Conservation (phyloP, 441 rosid species). For the Euphorbia schlechtendalii region DNA sequence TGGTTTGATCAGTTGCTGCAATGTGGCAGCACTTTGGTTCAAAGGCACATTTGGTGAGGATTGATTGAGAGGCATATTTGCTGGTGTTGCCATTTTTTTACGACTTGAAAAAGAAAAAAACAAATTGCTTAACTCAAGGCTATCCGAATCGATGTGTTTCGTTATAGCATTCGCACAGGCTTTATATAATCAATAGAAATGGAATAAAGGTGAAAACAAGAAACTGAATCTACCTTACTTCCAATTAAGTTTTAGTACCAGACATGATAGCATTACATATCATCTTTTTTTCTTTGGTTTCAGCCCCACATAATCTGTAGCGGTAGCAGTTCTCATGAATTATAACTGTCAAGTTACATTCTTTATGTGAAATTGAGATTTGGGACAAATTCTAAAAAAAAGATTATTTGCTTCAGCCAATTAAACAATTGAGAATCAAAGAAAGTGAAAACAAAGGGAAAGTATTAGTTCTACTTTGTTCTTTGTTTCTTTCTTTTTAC, state of each 20-base stretch:
- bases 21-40: not conserved
- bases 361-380: constrained; percentile 1
- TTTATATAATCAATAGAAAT: constrained; percentile 25
- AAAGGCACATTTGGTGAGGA: not conserved
- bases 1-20: not conserved
- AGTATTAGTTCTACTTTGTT: not conserved
- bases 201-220: constrained; percentile 9
- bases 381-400: constrained; percentile 4
- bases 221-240: constrained; percentile 66
- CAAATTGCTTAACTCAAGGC: not conserved
- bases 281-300: not conserved
- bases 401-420: not conserved
- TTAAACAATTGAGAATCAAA: constrained; percentile 19
- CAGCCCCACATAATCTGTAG: constrained; percentile 20
- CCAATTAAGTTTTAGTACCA: constrained; percentile 32
- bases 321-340: not conserved
- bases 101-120: constrained; percentile 19
- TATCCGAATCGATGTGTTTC: constrained; percentile 7
- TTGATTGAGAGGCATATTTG: not conserved
- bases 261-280: not conserved
- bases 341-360: not conserved
- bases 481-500: too few relatives aligned
- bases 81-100: constrained; percentile 22
- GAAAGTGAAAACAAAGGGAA: constrained; percentile 15
- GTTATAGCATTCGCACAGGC: constrained; percentile 16